Conservation (phyloP, 148 eudicot genomes). For the Vaccinium vitisidaea region DNA sequence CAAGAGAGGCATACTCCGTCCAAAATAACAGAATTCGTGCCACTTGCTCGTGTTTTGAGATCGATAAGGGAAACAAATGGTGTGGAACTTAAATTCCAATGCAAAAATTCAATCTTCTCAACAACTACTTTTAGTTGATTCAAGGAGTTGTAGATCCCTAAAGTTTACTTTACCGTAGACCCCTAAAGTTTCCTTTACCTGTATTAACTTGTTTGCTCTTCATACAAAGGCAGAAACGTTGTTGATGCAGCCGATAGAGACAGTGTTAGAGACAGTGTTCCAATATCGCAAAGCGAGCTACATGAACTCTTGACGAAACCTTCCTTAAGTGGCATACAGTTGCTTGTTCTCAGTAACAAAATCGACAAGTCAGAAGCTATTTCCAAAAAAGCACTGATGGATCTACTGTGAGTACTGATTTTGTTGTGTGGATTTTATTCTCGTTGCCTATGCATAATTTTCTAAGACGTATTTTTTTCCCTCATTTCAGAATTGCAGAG, state of each 20-base stretch:
- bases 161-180: background rate
- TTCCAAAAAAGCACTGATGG: constrained; percentile 63
- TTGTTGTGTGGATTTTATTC: background rate
- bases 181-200: background rate
- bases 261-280: constrained; percentile 73
- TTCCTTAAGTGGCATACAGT: constrained; percentile 65
- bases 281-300: constrained; percentile 69
- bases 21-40: background rate
- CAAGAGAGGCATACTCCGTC: background rate
- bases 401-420: constrained; percentile 56
- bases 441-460: background rate
- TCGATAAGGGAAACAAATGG: background rate
- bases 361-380: constrained; percentile 89
- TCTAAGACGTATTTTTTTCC: background rate
- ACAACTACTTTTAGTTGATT: background rate
- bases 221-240: constrained; percentile 56
- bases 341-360: constrained; percentile 88
- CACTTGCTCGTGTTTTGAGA: background rate
- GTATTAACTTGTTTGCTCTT: background rate
- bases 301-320: constrained; percentile 79
- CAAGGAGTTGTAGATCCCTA: background rate
- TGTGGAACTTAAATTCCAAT: background rate
- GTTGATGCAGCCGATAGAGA: constrained; percentile 97
- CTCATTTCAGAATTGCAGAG: constrained; percentile 34
- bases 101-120: background rate